phyloP scores from a whole-genome alignment of 805 yeast species.

The Candida oleophila region DNA sequence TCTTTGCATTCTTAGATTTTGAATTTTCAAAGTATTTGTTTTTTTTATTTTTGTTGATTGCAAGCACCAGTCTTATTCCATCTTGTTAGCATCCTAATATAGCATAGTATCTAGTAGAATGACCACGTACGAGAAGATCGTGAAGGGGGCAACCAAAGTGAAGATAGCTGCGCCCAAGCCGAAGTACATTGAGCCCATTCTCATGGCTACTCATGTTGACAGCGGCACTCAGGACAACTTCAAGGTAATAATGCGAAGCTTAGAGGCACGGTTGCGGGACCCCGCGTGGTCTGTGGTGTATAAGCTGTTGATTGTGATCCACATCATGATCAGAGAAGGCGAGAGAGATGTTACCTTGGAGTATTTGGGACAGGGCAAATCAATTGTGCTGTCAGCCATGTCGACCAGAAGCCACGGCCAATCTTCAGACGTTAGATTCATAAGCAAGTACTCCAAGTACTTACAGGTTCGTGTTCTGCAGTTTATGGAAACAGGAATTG shows the following conservation, averaged over 20 bases:
- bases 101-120: slow-evolving; percentile 21
- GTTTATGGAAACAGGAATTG: slow-evolving; percentile 60
- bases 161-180: slow-evolving; percentile 96
- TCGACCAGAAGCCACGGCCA: slow-evolving; percentile 37
- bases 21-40: not conserved
- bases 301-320: slow-evolving; percentile 81
- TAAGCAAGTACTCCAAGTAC: slow-evolving; percentile 71
- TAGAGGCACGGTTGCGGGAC: slow-evolving; percentile 65
- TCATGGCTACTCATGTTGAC: slow-evolving; percentile 55
- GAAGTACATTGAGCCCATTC: slow-evolving; percentile 91
- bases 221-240: slow-evolving; percentile 50
- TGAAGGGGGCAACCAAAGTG: slow-evolving; percentile 55
- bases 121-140: slow-evolving; percentile 73
- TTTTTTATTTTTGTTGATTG: not conserved
- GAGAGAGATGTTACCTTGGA: slow-evolving; percentile 70
- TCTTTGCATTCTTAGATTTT: not conserved
- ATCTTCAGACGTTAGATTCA: slow-evolving; percentile 50
- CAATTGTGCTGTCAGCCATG: slow-evolving; percentile 19
- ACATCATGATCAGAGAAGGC: slow-evolving; percentile 92
- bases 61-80: not conserved
- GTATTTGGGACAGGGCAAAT: slow-evolving; percentile 50
- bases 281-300: slow-evolving; percentile 89
- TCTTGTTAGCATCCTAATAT: not conserved
- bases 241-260: slow-evolving; percentile 63
- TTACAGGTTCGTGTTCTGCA: slow-evolving; percentile 67